Percentiles rank a stretch among this genome's conserved stretches.
These are phyloP conservation scores for Gentiana straminea DNA, from an alignment of 257 asterid species.

Conservation along the genomic window DNA sequence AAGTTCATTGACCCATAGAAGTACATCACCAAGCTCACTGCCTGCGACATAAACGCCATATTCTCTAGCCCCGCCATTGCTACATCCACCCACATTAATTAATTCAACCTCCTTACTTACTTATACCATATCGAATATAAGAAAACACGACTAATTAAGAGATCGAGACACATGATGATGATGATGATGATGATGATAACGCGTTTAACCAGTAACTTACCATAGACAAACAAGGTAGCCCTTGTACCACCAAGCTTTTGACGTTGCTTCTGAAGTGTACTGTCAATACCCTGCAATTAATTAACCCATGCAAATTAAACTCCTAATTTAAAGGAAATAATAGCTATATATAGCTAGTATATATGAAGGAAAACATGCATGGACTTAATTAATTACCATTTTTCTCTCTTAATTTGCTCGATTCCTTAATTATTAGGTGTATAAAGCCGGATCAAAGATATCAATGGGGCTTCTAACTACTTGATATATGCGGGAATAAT, in stretches of 20 bases:
- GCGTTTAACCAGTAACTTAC: conserved; percentile 13
- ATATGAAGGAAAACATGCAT: background rate
- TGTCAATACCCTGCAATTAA: conserved; percentile 26
- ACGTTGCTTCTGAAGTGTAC: conserved; percentile 15
- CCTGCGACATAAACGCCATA: conserved; percentile 39
- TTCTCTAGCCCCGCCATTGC: conserved; percentile 39
- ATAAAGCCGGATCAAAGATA: too few relatives aligned
- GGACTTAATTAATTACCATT: conserved; percentile 13
- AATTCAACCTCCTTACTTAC: too few relatives aligned
- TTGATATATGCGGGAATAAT: too few relatives aligned
- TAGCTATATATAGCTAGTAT: too few relatives aligned
- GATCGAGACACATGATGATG: background rate
- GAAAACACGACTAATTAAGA: background rate
- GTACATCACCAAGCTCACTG: conserved; percentile 46
- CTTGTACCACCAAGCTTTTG: conserved; percentile 38
- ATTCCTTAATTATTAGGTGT: too few relatives aligned
- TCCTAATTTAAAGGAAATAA: too few relatives aligned
- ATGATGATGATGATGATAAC: too few relatives aligned
- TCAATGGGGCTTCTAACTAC: too few relatives aligned
- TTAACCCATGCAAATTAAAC: too few relatives aligned
- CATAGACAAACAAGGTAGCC: conserved; percentile 39
- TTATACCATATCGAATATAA: too few relatives aligned
- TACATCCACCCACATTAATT: conserved; percentile 13
- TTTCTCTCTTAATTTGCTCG: background rate
- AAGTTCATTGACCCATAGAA: conserved; percentile 54